Evolutionary conservation across 129 eudicot genomes (phyloP).

Genomic region (Oenanthe sinensis): DNA sequence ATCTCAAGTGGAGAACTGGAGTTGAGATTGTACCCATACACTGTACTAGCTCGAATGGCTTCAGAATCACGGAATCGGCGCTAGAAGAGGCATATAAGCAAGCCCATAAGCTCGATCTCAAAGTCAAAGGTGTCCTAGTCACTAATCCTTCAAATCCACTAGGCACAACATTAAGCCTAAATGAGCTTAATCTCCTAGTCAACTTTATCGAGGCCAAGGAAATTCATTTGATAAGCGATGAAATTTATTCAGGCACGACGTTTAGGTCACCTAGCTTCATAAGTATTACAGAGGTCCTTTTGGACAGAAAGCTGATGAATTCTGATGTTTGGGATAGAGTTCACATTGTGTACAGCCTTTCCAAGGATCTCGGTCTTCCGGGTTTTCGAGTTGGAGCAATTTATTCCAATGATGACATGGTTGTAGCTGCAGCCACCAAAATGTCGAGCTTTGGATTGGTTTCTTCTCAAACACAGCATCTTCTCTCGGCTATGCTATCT

Average conservation of each 20-base stretch:
- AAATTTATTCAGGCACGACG: constrained; percentile 83
- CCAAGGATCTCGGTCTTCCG: constrained; percentile 85
- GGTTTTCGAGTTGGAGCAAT: constrained; percentile 93
- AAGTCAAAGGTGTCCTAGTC: constrained; percentile 70
- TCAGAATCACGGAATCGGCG: constrained; percentile 65
- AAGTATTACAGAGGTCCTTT: constrained; percentile 56
- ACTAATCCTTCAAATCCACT: constrained; percentile 92
- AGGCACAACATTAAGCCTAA: constrained; percentile 56
- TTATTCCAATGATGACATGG: constrained; percentile 48
- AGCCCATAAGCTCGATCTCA: constrained; percentile 61
- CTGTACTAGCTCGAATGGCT: constrained; percentile 62
- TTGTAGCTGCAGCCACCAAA: constrained; percentile 73
- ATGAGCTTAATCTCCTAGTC: constrained; percentile 64
- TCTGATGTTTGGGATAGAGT: constrained; percentile 51
- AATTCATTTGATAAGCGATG: constrained; percentile 77
- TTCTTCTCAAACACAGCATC: constrained; percentile 84
- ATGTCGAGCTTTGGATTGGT: constrained; percentile 91
- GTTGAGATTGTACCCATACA: constrained; percentile 85
- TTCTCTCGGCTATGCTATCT: constrained; percentile 25
- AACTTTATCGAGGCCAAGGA: constrained; percentile 47
- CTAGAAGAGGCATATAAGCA: constrained; percentile 64
- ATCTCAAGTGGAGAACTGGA: constrained; percentile 96
- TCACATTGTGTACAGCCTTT: constrained; percentile 73
- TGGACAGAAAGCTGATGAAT: constrained; percentile 29
- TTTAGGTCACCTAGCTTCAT: constrained; percentile 45